Conservation (phyloP, 768 basidiomycete species). For the Suillus placidus region DNA sequence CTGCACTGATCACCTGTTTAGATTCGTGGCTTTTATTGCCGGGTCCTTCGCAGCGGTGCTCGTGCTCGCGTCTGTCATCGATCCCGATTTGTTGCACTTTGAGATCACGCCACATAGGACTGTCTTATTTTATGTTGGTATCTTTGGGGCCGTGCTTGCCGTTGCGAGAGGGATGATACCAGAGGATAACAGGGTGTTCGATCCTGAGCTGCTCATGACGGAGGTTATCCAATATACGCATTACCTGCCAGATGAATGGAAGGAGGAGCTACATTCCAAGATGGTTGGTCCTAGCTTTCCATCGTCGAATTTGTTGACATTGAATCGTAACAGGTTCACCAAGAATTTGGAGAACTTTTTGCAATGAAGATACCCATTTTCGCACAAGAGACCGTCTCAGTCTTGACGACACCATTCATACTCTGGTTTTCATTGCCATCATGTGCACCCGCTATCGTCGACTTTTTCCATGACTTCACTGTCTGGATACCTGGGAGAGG, state of each 20-base stretch:
- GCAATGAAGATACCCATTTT: constrained; percentile 91
- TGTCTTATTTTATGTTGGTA: constrained; percentile 87
- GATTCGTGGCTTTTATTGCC: constrained; percentile 94
- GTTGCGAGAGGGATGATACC: constrained; percentile 95
- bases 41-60: constrained; percentile 98
- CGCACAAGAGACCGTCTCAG: constrained; percentile 84
- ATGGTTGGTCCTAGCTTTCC: constrained; percentile 48
- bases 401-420: constrained; percentile 91
- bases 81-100: constrained; percentile 92
- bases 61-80: constrained; percentile 86
- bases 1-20: constrained; percentile 32
- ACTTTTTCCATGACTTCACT: constrained; percentile 98
- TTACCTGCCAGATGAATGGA: constrained; percentile 95
- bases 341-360: constrained; percentile 90
- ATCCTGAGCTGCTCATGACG: constrained; percentile 89
- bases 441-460: constrained; percentile 89
- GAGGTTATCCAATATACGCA: constrained; percentile 94
- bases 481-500: constrained; percentile 96
- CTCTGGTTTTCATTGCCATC: constrained; percentile 90
- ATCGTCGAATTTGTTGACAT: constrained; percentile 7
- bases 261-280: constrained; percentile 84
- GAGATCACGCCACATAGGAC: constrained; percentile 94
- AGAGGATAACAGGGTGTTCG: constrained; percentile 90
- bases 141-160: constrained; percentile 88
- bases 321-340: constrained; percentile 64